phyloP scores from a whole-genome alignment of 1,284 basidiomycete species.

The Kalmanozyma brasiliensis region DNA sequence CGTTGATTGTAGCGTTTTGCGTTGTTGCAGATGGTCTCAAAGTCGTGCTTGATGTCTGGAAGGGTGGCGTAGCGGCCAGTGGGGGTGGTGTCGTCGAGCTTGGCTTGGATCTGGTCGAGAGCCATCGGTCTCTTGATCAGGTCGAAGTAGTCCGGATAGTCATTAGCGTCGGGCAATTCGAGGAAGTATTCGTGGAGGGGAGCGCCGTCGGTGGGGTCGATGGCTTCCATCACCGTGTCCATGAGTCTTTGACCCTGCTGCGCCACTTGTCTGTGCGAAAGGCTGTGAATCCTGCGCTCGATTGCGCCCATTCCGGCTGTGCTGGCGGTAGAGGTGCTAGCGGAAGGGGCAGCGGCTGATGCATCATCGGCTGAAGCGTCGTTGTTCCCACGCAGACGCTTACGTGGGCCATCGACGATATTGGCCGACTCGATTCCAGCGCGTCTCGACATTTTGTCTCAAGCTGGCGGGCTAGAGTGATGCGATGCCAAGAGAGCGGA shows the following conservation, averaged over 20 bases:
- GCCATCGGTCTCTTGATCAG: slow-evolving; percentile 85
- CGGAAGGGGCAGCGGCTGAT: slow-evolving; percentile 7
- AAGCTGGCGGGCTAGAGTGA: background rate
- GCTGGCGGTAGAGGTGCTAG: slow-evolving; percentile 7
- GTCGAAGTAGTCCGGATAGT: slow-evolving; percentile 92
- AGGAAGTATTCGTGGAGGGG: slow-evolving; percentile 79
- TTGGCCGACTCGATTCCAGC: slow-evolving; percentile 40
- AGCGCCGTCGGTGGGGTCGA: slow-evolving; percentile 45
- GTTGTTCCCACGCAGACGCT: slow-evolving; percentile 40
- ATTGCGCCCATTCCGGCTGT: slow-evolving; percentile 31
- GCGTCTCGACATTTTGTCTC: slow-evolving; percentile 33
- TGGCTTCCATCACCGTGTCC: slow-evolving; percentile 40
- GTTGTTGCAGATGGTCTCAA: slow-evolving; percentile 87
- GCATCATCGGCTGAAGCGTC: slow-evolving; percentile 23
- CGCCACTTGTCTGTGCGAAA: slow-evolving; percentile 27
- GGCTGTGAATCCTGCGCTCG: slow-evolving; percentile 39
- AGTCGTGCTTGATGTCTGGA: slow-evolving; percentile 79
- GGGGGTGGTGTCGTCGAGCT: slow-evolving; percentile 72
- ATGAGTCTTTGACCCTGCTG: slow-evolving; percentile 41
- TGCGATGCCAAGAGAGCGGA: no score
- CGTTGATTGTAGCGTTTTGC: slow-evolving; percentile 89
- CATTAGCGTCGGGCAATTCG: slow-evolving; percentile 78
- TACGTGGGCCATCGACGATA: slow-evolving; percentile 53
- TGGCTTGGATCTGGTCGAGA: slow-evolving; percentile 80
- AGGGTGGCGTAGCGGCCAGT: slow-evolving; percentile 75